Base-by-base conservation (phyloP, 495 filamentous ascomycete species). In the Ascobolus immersus region DNA sequence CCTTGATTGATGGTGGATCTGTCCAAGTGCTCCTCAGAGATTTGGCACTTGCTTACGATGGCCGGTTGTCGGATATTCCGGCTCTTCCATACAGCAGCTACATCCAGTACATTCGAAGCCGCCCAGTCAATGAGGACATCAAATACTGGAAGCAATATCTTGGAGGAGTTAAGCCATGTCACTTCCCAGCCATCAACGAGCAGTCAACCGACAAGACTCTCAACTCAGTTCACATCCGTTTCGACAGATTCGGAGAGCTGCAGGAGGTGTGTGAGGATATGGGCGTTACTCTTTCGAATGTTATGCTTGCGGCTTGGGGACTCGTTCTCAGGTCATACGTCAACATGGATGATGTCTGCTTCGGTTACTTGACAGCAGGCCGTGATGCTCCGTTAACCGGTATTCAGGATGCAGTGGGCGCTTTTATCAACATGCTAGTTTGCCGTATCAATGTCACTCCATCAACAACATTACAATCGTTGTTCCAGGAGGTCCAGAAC, bases 361-460 rank as follows among this genome's bases (percentile, higher is more conserved):
- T 71, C 40, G 68, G 67, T 1, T 65, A 67, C 44, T 74, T 63
- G 1, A 54, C 72, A 4, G 58, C 53, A 5, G 65, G 65, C n/a
- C n/a, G n/a, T n/a, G n/a, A n/a, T n/a, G n/a, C n/a, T n/a, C n/a
- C n/a, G n/a, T n/a, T n/a, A n/a, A n/a, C n/a, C n/a, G n/a, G n/a
- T n/a, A n/a, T n/a, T n/a, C n/a, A n/a, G n/a, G n/a, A n/a, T n/a
- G n/a, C n/a, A n/a, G n/a, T n/a, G n/a, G n/a, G n/a, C n/a, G n/a
- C n/a, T n/a, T n/a, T n/a, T n/a, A n/a, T n/a, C n/a, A n/a, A n/a
- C n/a, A n/a, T n/a, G n/a, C n/a, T n/a, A n/a, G n/a, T n/a, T n/a
- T n/a, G n/a, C n/a, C n/a, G n/a, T n/a, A n/a, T n/a, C n/a, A n/a
- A n/a, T n/a, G n/a, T n/a, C n/a, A n/a, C n/a, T n/a, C n/a, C n/a